Conservation (phyloP, 2,329 filamentous ascomycete genomes). For the Xylariaceae sp. region DNA sequence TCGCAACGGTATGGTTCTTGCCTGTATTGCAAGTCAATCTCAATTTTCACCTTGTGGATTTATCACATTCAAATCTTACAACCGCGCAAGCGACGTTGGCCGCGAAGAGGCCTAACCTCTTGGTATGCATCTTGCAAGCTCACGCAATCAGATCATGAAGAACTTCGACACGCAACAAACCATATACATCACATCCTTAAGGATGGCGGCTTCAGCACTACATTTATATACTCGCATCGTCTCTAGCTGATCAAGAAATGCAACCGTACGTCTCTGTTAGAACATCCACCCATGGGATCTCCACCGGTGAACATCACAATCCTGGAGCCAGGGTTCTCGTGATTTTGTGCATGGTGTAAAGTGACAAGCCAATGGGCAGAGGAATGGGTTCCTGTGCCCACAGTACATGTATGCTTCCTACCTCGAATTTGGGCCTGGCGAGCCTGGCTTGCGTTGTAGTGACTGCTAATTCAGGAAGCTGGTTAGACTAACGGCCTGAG, state of each 20-base stretch:
- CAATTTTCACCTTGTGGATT: background rate
- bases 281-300: too few species aligned
- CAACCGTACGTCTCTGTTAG: too few species aligned
- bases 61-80: slow-evolving; percentile 6
- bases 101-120: slow-evolving; percentile 2
- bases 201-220: too few species aligned
- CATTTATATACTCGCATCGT: too few species aligned
- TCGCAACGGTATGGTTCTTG: slow-evolving; percentile 8
- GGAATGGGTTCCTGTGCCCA: slow-evolving; percentile 1
- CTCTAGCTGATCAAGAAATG: too few species aligned
- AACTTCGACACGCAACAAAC: too few species aligned
- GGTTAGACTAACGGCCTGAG: slow-evolving; percentile 1
- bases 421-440: background rate
- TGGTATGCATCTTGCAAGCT: slow-evolving; percentile 6
- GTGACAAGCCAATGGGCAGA: background rate
- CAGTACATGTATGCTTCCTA: background rate
- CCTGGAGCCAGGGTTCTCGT: too few species aligned
- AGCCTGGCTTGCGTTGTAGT: slow-evolving; percentile 10
- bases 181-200: too few species aligned
- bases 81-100: slow-evolving; percentile 2
- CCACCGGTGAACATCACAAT: too few species aligned
- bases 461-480: slow-evolving; percentile 16
- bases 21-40: slow-evolving; percentile 15
- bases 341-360: too few species aligned
- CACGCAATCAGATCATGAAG: too few species aligned